phyloP scores from a whole-genome alignment of 345 rosid genomes.

The Lumnitzera racemosa region DNA sequence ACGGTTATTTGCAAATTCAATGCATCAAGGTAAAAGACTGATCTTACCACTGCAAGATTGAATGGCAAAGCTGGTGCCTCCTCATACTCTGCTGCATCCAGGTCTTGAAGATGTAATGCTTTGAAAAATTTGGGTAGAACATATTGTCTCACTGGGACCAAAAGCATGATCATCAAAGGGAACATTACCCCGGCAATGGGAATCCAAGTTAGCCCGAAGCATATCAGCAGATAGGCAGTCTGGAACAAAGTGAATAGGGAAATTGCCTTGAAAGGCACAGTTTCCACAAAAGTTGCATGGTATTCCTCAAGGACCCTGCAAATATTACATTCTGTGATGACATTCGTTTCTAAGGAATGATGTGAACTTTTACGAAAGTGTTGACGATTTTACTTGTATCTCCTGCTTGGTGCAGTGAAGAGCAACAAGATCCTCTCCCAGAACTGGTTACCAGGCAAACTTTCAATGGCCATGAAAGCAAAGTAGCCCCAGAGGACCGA shows the following conservation, averaged over 20 bases:
- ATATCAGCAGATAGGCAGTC: constrained; percentile 57
- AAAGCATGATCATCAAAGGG: constrained; percentile 89
- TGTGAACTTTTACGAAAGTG: neutral
- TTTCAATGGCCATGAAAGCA: constrained; percentile 86
- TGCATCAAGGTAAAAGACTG: neutral
- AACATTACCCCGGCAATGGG: constrained; percentile 94
- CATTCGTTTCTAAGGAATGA: neutral
- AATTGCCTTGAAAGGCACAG: constrained; percentile 82
- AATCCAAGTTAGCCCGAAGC: constrained; percentile 96
- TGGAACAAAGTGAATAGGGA: constrained; percentile 79
- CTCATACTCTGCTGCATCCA: constrained; percentile 94
- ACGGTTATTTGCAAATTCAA: neutral
- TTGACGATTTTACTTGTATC: constrained; percentile 50
- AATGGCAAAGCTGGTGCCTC: constrained; percentile 91
- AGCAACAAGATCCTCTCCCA: constrained; percentile 79
- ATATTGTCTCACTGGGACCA: constrained; percentile 84
- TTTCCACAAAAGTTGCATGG: constrained; percentile 86
- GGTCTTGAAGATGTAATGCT: constrained; percentile 76
- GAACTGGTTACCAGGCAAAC: constrained; percentile 77
- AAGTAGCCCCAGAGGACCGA: constrained; percentile 87
- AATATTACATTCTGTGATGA: neutral
- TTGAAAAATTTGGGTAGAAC: constrained; percentile 82
- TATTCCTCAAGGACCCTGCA: constrained; percentile 77
- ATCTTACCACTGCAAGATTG: constrained; percentile 48
- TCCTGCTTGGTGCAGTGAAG: constrained; percentile 68